phyloP scores from a whole-genome alignment of 2,329 filamentous ascomycete species.

The Neopestalotiopsis rosae region DNA sequence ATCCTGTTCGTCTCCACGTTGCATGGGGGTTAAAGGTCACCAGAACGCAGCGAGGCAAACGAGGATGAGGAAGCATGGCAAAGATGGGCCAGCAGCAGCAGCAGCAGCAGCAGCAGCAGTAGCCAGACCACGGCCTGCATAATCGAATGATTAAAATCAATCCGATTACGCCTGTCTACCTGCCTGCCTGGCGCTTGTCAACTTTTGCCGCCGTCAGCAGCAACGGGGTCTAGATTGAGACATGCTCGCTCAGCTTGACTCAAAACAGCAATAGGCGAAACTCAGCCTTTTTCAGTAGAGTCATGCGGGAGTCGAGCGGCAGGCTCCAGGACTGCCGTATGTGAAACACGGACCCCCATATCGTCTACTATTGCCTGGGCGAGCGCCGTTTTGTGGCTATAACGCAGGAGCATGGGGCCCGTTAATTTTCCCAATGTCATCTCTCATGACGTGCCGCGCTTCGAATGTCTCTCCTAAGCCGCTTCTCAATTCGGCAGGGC shows the following conservation, averaged over 20 bases:
- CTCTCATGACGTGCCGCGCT: not conserved
- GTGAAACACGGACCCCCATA: conserved; percentile 23
- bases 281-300: not conserved
- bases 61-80: not conserved
- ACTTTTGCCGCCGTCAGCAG: conserved; percentile 9
- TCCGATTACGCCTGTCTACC: not conserved
- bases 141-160: conserved; percentile 3
- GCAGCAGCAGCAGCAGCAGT: not conserved
- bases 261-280: conserved; percentile 10
- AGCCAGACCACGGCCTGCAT: not conserved
- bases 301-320: not conserved
- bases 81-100: not conserved
- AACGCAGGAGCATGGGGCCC: not conserved
- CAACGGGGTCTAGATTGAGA: conserved; percentile 18
- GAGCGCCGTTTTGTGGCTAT: conserved; percentile 1
- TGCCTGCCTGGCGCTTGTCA: conserved; percentile 3
- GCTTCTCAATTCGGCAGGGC: not conserved
- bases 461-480: not conserved
- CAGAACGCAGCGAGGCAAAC: not conserved
- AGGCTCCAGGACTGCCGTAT: conserved; percentile 20
- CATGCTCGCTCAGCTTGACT: conserved; percentile 8
- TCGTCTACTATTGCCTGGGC: conserved; percentile 19
- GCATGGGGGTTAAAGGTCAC: conserved; percentile 75
- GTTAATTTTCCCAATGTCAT: not conserved
- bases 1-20: conserved; percentile 96